Conservation (phyloP, 2,329 filamentous ascomycete genomes). For the Ophiostoma pallidulum region DNA sequence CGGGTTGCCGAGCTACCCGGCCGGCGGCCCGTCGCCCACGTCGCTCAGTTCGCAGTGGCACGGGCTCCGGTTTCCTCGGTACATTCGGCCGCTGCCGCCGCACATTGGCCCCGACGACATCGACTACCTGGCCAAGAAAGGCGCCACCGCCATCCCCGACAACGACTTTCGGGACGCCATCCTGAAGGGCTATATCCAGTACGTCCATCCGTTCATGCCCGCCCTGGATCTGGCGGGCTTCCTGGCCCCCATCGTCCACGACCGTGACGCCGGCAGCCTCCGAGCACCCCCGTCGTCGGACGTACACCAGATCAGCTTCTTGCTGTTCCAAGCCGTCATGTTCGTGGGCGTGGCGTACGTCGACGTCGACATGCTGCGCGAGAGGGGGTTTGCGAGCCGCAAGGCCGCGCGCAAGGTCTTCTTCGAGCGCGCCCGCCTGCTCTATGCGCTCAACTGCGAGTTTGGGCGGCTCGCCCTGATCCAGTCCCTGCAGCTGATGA, state of each 20-base stretch:
- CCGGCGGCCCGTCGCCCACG: no score
- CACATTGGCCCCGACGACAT: background rate
- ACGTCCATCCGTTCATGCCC: slow-evolving; percentile 19
- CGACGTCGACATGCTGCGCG: background rate
- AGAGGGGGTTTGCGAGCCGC: slow-evolving; percentile 18
- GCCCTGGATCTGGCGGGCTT: slow-evolving; percentile 18
- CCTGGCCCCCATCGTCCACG: slow-evolving; percentile 3
- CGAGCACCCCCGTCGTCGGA: no score
- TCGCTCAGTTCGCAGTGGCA: no score
- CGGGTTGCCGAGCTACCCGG: no score
- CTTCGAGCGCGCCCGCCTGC: slow-evolving; percentile 18
- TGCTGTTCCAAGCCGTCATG: background rate
- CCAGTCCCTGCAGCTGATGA: slow-evolving; percentile 32
- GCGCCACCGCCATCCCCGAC: background rate
- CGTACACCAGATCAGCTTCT: no score
- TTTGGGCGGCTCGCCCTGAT: slow-evolving; percentile 30
- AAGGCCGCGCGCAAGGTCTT: slow-evolving; percentile 28
- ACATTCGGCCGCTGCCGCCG: background rate
- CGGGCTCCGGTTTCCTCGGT: no score
- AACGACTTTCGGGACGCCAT: background rate
- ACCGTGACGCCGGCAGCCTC: no score
- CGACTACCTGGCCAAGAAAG: background rate
- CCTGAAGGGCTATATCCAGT: slow-evolving; percentile 18
- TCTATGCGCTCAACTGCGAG: slow-evolving; percentile 27
- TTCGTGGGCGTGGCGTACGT: background rate